Evolutionary conservation across 352 stramenopile species (phyloP).

Genomic region (Globisporangium cystogenes): DNA sequence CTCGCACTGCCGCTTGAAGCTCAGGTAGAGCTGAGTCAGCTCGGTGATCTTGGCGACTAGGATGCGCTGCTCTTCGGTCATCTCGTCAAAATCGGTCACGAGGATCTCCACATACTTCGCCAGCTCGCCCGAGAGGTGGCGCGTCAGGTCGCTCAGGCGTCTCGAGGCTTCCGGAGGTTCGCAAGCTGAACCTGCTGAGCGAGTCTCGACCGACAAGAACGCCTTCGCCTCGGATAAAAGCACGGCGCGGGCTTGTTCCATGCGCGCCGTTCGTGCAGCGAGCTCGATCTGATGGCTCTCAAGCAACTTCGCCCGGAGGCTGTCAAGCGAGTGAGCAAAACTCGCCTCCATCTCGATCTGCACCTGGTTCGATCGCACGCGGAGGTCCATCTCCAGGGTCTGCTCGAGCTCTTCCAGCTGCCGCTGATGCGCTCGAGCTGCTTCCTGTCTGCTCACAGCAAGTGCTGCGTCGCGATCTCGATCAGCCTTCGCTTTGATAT

Average conservation of each 20-base stretch:
- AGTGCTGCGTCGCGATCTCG: slow-evolving; percentile 17
- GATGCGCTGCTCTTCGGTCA: slow-evolving; percentile 47
- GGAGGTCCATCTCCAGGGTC: slow-evolving; percentile 39
- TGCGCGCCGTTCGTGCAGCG: slow-evolving; percentile 29
- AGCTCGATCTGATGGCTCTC: slow-evolving; percentile 30
- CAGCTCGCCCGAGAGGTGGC: slow-evolving; percentile 42
- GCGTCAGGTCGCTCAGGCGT: slow-evolving; percentile 32
- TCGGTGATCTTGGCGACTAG: slow-evolving; percentile 56
- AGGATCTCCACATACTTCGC: slow-evolving; percentile 40
- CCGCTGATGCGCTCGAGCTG: slow-evolving; percentile 25
- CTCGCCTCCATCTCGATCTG: slow-evolving; percentile 34
- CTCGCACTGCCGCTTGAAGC: slow-evolving; percentile 43
- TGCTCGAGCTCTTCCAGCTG: slow-evolving; percentile 30
- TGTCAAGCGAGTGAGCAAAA: slow-evolving; percentile 32
- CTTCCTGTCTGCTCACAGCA: slow-evolving; percentile 14
- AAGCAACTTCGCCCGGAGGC: slow-evolving; percentile 19
- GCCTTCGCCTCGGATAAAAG: slow-evolving; percentile 40
- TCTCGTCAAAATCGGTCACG: slow-evolving; percentile 49
- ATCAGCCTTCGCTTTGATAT: slow-evolving; percentile 20
- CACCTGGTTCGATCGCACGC: slow-evolving; percentile 25
- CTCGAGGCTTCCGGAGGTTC: slow-evolving; percentile 6
- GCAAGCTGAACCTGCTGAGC: not conserved
- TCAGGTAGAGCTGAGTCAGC: slow-evolving; percentile 49
- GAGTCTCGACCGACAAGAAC: slow-evolving; percentile 22
- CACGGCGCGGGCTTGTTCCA: slow-evolving; percentile 37